Conservation (phyloP, 2,329 filamentous ascomycete species). For the Aspergillus puulaauensis region DNA sequence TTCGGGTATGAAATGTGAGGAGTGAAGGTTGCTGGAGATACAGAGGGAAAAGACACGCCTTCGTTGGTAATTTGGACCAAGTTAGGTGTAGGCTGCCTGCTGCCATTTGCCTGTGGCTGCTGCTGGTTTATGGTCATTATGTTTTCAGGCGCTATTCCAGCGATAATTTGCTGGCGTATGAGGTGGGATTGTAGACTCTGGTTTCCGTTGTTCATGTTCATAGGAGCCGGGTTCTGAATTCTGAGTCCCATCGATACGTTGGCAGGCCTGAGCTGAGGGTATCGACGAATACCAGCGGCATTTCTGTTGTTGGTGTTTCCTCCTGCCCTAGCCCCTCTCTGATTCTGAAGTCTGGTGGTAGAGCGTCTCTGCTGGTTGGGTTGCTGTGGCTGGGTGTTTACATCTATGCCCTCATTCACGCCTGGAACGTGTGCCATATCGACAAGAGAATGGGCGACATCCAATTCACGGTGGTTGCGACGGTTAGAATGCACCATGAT, state of each 20-base stretch:
- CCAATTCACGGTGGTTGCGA: neutral
- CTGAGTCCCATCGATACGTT: no score
- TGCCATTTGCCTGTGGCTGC: neutral
- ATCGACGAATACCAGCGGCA: neutral
- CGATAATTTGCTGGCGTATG: constrained; percentile 29
- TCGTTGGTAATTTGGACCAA: constrained; percentile 22
- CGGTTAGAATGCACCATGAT: neutral
- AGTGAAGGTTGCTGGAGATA: constrained; percentile 23
- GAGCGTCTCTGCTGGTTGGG: neutral
- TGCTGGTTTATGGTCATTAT: constrained; percentile 20
- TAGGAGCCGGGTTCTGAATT: neutral
- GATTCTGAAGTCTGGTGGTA: neutral
- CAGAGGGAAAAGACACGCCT: constrained; percentile 17
- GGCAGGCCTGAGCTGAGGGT: no score
- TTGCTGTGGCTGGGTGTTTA: neutral
- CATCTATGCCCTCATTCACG: neutral
- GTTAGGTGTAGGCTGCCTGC: constrained; percentile 1
- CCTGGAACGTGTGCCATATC: neutral
- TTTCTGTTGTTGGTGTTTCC: neutral
- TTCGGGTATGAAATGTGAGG: neutral
- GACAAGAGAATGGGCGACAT: neutral
- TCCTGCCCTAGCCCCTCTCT: neutral
- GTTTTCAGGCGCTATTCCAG: constrained; percentile 24
- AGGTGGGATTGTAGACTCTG: constrained; percentile 25
- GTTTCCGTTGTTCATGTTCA: neutral